These are phyloP conservation scores for Spergularia azorica DNA, from an alignment of 179 eudicot species.

Conservation along the genomic window DNA sequence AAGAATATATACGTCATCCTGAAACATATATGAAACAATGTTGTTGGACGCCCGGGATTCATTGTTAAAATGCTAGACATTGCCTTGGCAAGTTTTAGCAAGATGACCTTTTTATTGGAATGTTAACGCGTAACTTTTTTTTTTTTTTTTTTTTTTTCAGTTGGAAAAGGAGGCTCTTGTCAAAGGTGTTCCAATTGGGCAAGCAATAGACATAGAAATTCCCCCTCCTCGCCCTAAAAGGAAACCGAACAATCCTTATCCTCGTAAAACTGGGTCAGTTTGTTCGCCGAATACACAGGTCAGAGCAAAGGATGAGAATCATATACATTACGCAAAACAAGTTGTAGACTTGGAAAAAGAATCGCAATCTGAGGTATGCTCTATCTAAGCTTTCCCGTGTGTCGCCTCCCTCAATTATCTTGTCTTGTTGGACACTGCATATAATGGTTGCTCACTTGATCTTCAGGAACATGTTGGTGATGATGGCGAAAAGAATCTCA, in stretches of 20 bases:
- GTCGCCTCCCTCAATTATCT: not conserved
- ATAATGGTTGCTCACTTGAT: not conserved
- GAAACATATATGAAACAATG: not conserved
- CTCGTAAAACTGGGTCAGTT: conserved; percentile 64
- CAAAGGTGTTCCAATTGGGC: conserved; percentile 77
- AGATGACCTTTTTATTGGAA: conserved; percentile 9
- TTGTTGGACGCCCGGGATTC: not conserved
- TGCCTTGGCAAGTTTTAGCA: conserved; percentile 7
- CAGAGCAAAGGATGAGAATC: conserved; percentile 55
- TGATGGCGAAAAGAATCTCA: conserved; percentile 35
- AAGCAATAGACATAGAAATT: conserved; percentile 79
- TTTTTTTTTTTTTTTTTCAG: conserved; percentile 44
- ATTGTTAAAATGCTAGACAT: conserved; percentile 7
- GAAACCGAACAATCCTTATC: conserved; percentile 95
- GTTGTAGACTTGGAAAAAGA: conserved; percentile 57
- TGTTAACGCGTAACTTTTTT: conserved; percentile 20
- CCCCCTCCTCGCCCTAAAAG: conserved; percentile 99
- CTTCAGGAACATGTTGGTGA: conserved; percentile 53
- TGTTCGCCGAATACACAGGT: conserved; percentile 42
- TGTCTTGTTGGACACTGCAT: conserved; percentile 11
- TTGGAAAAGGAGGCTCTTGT: conserved; percentile 93
- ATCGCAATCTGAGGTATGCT: conserved; percentile 56
- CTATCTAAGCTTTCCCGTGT: conserved; percentile 2
- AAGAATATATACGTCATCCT: not conserved
- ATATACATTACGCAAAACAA: conserved; percentile 33